These are phyloP conservation scores for Pichia cactophila DNA, from an alignment of 1,139 yeast species.

Conservation along the genomic window DNA sequence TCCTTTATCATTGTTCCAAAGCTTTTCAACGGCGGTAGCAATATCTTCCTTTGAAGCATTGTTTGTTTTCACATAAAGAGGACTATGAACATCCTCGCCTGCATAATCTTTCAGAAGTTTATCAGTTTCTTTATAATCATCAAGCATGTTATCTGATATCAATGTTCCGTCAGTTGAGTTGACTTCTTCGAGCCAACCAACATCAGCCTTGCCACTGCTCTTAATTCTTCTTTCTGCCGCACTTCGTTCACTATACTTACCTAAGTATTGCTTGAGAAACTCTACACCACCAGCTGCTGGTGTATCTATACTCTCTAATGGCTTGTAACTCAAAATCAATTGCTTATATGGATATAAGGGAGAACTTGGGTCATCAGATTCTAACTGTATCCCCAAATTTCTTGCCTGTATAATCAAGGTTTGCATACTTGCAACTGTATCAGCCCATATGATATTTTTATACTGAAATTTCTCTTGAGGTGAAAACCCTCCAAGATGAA, in stretches of 20 bases:
- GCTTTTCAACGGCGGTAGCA: slow-evolving; percentile 56
- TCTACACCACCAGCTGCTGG: slow-evolving; percentile 62
- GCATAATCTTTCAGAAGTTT: slow-evolving; percentile 17
- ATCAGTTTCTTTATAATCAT: slow-evolving; percentile 17
- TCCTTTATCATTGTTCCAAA: slow-evolving; percentile 69
- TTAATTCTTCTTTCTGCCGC: slow-evolving; percentile 42
- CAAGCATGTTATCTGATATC: slow-evolving; percentile 4
- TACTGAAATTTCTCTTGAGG: slow-evolving; percentile 75
- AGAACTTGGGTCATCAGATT: slow-evolving; percentile 48
- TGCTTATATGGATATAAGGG: slow-evolving; percentile 41
- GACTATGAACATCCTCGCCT: slow-evolving; percentile 4
- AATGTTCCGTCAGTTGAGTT: slow-evolving; percentile 5
- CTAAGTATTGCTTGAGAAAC: slow-evolving; percentile 57
- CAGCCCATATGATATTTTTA: slow-evolving; percentile 90
- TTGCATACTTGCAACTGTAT: slow-evolving; percentile 83
- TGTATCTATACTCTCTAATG: slow-evolving; percentile 56
- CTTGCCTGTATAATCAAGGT: slow-evolving; percentile 69
- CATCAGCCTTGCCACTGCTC: slow-evolving; percentile 50
- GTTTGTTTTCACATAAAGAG: neutral
- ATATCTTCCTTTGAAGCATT: slow-evolving; percentile 35
- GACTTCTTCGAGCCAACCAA: slow-evolving; percentile 34
- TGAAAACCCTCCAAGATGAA: slow-evolving; percentile 83
- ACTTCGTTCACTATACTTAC: slow-evolving; percentile 51
- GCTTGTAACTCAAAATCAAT: slow-evolving; percentile 47
- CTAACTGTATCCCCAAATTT: slow-evolving; percentile 49